A percentile compares a stretch with the other conserved stretches of the same genome.
Conservation (phyloP, 768 basidiomycete genomes). For the Suillus sp. region DNA sequence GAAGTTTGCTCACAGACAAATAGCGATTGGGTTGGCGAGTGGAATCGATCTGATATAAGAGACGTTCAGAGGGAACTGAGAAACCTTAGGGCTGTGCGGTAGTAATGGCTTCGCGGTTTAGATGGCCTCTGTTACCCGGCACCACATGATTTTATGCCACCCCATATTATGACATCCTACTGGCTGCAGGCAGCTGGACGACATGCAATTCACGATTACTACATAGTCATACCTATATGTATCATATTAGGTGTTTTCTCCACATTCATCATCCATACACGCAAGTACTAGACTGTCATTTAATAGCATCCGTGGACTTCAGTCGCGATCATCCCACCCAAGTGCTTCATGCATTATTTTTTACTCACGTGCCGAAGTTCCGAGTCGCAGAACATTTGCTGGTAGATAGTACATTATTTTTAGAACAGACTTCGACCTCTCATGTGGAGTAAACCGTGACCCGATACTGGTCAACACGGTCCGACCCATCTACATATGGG, state of each 20-base stretch:
- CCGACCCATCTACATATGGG: too few relatives aligned
- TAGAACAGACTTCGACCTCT: too few relatives aligned
- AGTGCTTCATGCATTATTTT: not conserved
- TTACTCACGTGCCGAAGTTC: too few relatives aligned
- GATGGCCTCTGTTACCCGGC: not conserved
- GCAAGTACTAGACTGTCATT: not conserved
- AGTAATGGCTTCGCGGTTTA: not conserved
- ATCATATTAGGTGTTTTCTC: constrained; percentile 11
- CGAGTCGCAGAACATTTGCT: too few relatives aligned
- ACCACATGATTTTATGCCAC: not conserved
- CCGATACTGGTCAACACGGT: too few relatives aligned
- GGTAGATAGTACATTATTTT: too few relatives aligned
- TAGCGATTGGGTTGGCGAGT: constrained; percentile 41
- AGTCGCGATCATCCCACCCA: not conserved
- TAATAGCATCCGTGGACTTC: not conserved
- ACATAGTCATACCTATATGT: constrained; percentile 15
- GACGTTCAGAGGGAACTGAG: constrained; percentile 43
- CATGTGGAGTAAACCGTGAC: too few relatives aligned
- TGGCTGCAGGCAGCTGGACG: constrained; percentile 23
- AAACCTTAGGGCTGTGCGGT: constrained; percentile 19
- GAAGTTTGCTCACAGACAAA: not conserved
- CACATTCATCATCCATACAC: constrained; percentile 4
- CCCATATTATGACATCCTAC: not conserved
- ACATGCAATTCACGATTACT: constrained; percentile 7
- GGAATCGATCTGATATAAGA: constrained; percentile 41